phyloP scores from a whole-genome alignment of 2,329 filamentous ascomycete genomes.

The Domatiomyces catenatus region DNA sequence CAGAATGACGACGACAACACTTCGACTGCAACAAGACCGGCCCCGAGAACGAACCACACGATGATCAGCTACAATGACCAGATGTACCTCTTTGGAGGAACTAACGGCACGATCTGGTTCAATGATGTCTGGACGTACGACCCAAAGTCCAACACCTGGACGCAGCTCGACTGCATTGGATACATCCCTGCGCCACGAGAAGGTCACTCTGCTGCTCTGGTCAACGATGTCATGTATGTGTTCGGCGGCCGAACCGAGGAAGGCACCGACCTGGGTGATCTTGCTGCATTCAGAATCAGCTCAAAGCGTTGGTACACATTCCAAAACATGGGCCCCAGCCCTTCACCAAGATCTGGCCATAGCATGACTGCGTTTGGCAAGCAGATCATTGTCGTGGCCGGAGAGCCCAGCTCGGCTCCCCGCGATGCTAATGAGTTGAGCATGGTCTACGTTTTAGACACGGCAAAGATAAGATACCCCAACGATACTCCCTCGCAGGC shows the following conservation, averaged over 20 bases:
- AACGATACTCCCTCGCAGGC: conserved; percentile 43
- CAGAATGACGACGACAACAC: conserved; percentile 52
- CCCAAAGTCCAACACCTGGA: conserved; percentile 66
- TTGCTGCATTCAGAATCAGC: conserved; percentile 70
- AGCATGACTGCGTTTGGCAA: conserved; percentile 95
- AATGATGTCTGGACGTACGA: conserved; percentile 98
- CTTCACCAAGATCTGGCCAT: conserved; percentile 83
- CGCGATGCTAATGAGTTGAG: conserved; percentile 71
- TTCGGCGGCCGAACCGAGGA: conserved; percentile 94
- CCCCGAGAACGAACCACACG: conserved; percentile 76
- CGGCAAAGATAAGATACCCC: conserved; percentile 89
- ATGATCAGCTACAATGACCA: conserved; percentile 85
- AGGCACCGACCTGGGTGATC: conserved; percentile 76
- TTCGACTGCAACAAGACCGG: conserved; percentile 56
- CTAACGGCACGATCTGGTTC: conserved; percentile 92
- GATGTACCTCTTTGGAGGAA: conserved; percentile 81
- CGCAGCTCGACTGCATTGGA: conserved; percentile 84
- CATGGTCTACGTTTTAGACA: conserved; percentile 83
- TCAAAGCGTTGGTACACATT: conserved; percentile 96
- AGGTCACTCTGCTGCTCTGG: conserved; percentile 81
- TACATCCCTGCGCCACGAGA: conserved; percentile 91
- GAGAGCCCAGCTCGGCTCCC: conserved; percentile 79
- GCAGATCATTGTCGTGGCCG: conserved; percentile 78
- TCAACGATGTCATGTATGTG: conserved; percentile 98
- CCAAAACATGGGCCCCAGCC: conserved; percentile 96